phyloP scores from a whole-genome alignment of 2,329 filamentous ascomycete genomes.

The Mycogone perniciosa region DNA sequence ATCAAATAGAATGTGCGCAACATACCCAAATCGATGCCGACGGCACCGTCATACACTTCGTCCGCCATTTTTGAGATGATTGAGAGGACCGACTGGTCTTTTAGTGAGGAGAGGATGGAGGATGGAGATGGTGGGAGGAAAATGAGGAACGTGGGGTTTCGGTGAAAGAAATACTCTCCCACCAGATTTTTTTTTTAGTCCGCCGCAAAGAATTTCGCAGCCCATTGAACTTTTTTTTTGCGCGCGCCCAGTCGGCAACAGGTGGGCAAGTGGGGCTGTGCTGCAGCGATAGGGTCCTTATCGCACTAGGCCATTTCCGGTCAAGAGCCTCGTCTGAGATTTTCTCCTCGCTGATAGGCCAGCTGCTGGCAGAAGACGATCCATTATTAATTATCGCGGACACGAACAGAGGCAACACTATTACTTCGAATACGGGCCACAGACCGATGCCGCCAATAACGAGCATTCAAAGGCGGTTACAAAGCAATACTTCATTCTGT shows the following conservation, averaged over 20 bases:
- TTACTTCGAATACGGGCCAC: no score
- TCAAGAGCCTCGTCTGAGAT: constrained; percentile 10
- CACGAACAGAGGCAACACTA: no score
- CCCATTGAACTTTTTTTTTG: constrained; percentile 25
- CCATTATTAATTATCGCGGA: neutral
- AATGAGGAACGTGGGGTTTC: constrained; percentile 28
- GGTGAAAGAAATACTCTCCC: constrained; percentile 32
- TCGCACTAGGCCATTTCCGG: constrained; percentile 3
- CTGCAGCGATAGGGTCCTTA: constrained; percentile 2
- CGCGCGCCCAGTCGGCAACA: constrained; percentile 4
- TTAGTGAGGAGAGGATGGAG: constrained; percentile 22
- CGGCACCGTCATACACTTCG: constrained; percentile 98
- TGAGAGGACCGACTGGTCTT: constrained; percentile 17
- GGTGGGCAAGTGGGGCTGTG: constrained; percentile 12
- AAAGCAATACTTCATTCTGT: no score
- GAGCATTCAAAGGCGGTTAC: no score
- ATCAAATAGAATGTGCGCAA: constrained; percentile 17
- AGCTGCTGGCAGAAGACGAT: neutral
- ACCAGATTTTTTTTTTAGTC: constrained; percentile 29
- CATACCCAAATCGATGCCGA: constrained; percentile 99
- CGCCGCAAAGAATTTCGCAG: constrained; percentile 18
- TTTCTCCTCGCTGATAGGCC: constrained; percentile 4
- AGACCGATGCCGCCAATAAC: no score
- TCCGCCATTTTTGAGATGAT: constrained; percentile 68
- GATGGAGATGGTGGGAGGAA: constrained; percentile 20